These are phyloP conservation scores for Pseudomonodictys pantanalensis DNA, from an alignment of 495 filamentous ascomycete genomes.

Conservation along the genomic window DNA sequence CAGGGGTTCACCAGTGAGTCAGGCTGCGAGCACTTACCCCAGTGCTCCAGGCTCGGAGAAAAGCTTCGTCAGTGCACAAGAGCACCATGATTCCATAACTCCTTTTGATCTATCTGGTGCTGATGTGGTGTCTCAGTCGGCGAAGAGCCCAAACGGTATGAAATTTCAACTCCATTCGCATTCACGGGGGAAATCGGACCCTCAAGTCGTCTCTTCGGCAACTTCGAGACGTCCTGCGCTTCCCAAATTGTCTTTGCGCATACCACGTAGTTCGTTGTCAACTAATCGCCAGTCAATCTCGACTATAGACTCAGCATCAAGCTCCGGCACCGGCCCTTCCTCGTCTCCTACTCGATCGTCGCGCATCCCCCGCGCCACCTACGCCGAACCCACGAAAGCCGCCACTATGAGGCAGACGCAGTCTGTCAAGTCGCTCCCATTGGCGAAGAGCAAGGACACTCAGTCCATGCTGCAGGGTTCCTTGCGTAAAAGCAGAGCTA, in stretches of 20 bases:
- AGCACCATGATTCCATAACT: constrained; percentile 2
- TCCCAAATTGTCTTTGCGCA: constrained; percentile 23
- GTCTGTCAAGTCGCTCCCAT: background rate
- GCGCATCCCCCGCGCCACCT: constrained; percentile 11
- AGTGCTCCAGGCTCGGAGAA: constrained; percentile 1
- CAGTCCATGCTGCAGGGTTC: background rate
- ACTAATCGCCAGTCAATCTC: constrained; percentile 8
- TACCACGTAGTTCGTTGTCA: constrained; percentile 6
- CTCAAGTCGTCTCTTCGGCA: constrained; percentile 3
- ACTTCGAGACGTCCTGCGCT: background rate
- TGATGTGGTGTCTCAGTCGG: constrained; percentile 1
- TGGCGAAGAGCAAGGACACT: background rate
- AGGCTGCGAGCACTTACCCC: background rate
- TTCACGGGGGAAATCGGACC: constrained; percentile 8
- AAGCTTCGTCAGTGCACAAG: constrained; percentile 17
- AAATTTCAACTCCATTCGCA: background rate
- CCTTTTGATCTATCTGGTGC: constrained; percentile 8
- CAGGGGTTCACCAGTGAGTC: constrained; percentile 9
- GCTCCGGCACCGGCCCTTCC: constrained; percentile 2
- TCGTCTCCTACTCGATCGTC: constrained; percentile 13
- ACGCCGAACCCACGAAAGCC: background rate
- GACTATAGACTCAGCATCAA: constrained; percentile 4
- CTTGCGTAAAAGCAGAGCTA: background rate
- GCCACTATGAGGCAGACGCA: background rate
- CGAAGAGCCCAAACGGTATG: background rate